Evolutionary conservation across 352 stramenopile genomes (phyloP).

Genomic region (Phytophthora tubulina): DNA sequence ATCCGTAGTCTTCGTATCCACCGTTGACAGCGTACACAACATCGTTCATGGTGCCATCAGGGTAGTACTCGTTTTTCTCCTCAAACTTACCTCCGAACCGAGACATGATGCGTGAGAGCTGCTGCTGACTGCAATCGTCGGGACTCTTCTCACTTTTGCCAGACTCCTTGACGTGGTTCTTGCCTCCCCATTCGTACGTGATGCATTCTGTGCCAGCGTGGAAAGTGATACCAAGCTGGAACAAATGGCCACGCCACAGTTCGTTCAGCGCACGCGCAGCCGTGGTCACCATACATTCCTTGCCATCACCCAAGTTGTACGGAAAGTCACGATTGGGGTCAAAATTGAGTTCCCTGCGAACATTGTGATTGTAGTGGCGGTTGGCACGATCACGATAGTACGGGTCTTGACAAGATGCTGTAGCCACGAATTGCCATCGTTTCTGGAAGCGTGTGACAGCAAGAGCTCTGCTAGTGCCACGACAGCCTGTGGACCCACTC

Average conservation of each 20-base stretch:
- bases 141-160: slow-evolving; percentile 60
- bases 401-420: slow-evolving; percentile 85
- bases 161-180: slow-evolving; percentile 72
- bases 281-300: slow-evolving; percentile 94
- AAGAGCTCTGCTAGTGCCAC: slow-evolving; percentile 80
- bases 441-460: slow-evolving; percentile 55
- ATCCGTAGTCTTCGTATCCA: slow-evolving; percentile 97
- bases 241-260: slow-evolving; percentile 95
- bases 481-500: slow-evolving; percentile 90
- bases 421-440: slow-evolving; percentile 64
- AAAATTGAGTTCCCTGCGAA: slow-evolving; percentile 78
- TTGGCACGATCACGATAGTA: slow-evolving; percentile 85
- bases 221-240: slow-evolving; percentile 97
- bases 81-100: slow-evolving; percentile 76
- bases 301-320: slow-evolving; percentile 79
- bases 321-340: slow-evolving; percentile 99
- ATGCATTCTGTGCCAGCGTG: slow-evolving; percentile 96
- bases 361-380: slow-evolving; percentile 90
- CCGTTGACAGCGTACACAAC: slow-evolving; percentile 95
- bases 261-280: slow-evolving; percentile 95
- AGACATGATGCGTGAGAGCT: slow-evolving; percentile 65
- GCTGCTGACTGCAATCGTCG: slow-evolving; percentile 64
- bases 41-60: slow-evolving; percentile 91
- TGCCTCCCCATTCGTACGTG: slow-evolving; percentile 97
- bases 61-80: slow-evolving; percentile 69